Conservation (phyloP, 2,329 filamentous ascomycete species). For the Cadophora sp. region DNA sequence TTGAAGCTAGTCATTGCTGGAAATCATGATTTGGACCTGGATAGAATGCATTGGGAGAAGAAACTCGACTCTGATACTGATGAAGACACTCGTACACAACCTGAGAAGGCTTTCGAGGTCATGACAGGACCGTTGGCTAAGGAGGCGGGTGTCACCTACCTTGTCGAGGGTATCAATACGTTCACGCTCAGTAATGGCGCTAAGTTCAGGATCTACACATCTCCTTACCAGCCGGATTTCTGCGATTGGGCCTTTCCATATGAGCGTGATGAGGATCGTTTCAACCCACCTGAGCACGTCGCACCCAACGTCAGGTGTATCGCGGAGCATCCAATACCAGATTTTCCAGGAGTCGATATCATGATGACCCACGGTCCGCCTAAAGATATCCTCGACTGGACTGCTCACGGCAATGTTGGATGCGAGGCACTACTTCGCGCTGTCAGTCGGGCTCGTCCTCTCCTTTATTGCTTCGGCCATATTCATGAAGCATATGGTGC, state of each 20-base stretch:
- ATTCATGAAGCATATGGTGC: slow-evolving; percentile 64
- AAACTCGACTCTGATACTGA: slow-evolving; percentile 23
- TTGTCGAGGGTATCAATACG: slow-evolving; percentile 43
- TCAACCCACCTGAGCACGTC: slow-evolving; percentile 33
- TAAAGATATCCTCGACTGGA: slow-evolving; percentile 53
- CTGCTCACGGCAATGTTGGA: slow-evolving; percentile 46
- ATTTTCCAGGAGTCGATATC: slow-evolving; percentile 51
- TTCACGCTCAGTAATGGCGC: slow-evolving; percentile 43
- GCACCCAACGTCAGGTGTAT: slow-evolving; percentile 31
- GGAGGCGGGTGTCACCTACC: slow-evolving; percentile 41
- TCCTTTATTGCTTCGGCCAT: slow-evolving; percentile 67
- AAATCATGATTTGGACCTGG: slow-evolving; percentile 66
- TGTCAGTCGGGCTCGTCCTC: slow-evolving; percentile 55
- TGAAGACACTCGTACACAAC: slow-evolving; percentile 29
- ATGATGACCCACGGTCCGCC: slow-evolving; percentile 69
- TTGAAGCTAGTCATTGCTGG: slow-evolving; percentile 68
- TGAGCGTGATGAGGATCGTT: slow-evolving; percentile 39
- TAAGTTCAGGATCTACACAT: slow-evolving; percentile 43
- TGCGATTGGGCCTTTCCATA: slow-evolving; percentile 44
- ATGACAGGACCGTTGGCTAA: slow-evolving; percentile 37
- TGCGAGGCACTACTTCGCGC: slow-evolving; percentile 61
- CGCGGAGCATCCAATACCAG: slow-evolving; percentile 32
- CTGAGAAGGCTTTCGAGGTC: slow-evolving; percentile 31
- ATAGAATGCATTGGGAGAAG: slow-evolving; percentile 42
- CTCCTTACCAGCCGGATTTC: slow-evolving; percentile 45